These are phyloP conservation scores for Tolypocladium album DNA, from an alignment of 2,329 filamentous ascomycete genomes.

Conservation along the genomic window DNA sequence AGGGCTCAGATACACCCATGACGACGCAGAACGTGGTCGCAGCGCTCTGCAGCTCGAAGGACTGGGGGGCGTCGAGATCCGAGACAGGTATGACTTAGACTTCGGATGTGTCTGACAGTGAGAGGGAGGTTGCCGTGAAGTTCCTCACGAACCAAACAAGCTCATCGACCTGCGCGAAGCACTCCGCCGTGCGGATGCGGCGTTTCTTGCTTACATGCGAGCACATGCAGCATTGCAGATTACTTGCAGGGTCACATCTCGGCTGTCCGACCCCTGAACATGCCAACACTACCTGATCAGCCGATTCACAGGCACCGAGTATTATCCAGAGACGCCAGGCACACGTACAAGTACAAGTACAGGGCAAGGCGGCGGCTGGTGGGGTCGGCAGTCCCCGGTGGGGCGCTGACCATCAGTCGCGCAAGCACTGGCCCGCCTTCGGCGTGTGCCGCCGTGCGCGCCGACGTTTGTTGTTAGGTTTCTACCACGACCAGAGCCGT, in stretches of 20 bases:
- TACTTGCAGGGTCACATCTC: neutral
- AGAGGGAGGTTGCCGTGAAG: neutral
- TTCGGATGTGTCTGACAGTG: neutral
- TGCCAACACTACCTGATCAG: no score
- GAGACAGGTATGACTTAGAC: neutral
- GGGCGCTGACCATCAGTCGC: neutral
- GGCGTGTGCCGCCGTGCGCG: neutral
- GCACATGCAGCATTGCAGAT: no score
- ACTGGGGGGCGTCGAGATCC: neutral
- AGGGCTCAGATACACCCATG: slow-evolving; percentile 39
- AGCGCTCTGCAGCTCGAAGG: neutral
- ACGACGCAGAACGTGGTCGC: slow-evolving; percentile 3
- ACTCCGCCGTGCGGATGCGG: neutral
- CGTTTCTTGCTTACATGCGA: neutral
- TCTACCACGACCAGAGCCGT: neutral
- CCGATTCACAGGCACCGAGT: no score
- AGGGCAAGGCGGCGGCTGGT: neutral
- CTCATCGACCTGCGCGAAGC: neutral
- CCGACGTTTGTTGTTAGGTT: neutral
- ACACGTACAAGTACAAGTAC: neutral
- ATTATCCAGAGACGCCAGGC: no score
- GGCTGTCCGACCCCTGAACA: neutral
- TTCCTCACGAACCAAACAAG: neutral
- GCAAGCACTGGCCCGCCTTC: neutral
- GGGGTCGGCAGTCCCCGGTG: neutral